These are phyloP conservation scores for Paracorniculantispora psalliotae DNA, from an alignment of 2,329 filamentous ascomycete genomes.

Conservation along the genomic window DNA sequence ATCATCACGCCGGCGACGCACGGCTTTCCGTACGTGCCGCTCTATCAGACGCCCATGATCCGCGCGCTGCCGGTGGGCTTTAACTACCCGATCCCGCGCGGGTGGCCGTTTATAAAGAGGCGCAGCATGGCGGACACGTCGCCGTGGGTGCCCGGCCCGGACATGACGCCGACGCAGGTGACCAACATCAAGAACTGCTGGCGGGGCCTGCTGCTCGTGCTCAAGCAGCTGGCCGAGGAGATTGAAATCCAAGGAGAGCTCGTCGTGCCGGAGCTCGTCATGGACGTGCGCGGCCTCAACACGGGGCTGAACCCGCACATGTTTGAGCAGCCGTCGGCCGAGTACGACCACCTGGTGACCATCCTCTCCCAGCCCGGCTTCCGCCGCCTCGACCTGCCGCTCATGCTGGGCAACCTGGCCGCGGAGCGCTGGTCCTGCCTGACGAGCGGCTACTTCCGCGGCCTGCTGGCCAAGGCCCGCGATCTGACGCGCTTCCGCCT, in stretches of 20 bases:
- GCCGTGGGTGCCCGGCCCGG: neutral
- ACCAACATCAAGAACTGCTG: conserved; percentile 15
- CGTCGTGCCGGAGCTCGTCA: conserved; percentile 29
- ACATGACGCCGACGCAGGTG: neutral
- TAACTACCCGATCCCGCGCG: neutral
- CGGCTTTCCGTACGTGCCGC: conserved; percentile 28
- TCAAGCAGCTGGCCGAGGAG: conserved; percentile 23
- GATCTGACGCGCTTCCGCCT: conserved; percentile 23
- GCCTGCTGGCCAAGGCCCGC: conserved; percentile 13
- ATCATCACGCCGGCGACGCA: conserved; percentile 36
- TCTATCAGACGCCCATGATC: conserved; percentile 23
- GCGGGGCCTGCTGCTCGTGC: conserved; percentile 28
- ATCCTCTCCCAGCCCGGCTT: neutral
- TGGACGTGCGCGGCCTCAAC: conserved; percentile 26
- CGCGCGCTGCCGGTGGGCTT: neutral
- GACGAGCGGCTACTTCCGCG: conserved; percentile 11
- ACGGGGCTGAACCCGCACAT: conserved; percentile 28
- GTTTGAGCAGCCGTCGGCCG: conserved; percentile 23
- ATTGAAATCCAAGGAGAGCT: neutral
- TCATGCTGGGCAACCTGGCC: neutral
- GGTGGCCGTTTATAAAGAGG: neutral
- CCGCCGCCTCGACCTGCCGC: neutral
- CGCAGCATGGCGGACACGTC: conserved; percentile 16
- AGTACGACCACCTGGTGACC: conserved; percentile 22
- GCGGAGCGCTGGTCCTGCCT: neutral